Evolutionary conservation across 345 rosid species (phyloP).

Genomic region (Eucalyptus sp.): DNA sequence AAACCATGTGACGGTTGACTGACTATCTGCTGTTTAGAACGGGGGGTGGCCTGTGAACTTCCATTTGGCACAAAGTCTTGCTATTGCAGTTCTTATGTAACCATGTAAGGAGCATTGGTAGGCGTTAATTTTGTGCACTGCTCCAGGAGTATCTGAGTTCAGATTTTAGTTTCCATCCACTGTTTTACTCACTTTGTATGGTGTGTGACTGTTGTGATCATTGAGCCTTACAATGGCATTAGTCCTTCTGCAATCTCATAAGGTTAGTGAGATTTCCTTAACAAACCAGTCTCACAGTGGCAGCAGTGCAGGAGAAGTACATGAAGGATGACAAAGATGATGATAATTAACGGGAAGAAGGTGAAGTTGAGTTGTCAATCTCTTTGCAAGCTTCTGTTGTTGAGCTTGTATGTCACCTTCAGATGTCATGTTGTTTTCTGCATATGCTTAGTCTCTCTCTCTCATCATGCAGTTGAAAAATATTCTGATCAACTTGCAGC

Average conservation of each 20-base stretch:
- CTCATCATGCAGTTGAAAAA: not conserved
- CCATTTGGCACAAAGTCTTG: not conserved
- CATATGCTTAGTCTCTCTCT: not conserved
- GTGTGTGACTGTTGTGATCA: not conserved
- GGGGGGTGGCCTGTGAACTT: not conserved
- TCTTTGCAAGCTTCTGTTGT: not conserved
- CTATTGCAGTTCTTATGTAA: not conserved
- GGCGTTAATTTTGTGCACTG: not conserved
- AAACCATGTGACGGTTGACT: not conserved
- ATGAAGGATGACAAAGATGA: conserved; percentile 30
- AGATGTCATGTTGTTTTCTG: not conserved
- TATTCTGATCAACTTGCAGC: not conserved
- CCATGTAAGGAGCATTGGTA: not conserved
- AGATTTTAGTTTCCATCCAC: not conserved
- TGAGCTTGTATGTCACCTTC: not conserved
- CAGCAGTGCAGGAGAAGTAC: conserved; percentile 69
- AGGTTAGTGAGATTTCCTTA: conserved; percentile 14
- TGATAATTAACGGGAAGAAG: not conserved
- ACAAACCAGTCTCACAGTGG: conserved; percentile 31
- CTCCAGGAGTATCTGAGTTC: not conserved
- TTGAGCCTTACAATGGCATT: not conserved
- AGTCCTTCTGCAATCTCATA: not conserved
- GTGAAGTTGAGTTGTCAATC: not conserved
- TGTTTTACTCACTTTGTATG: not conserved
- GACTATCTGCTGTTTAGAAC: not conserved